Evolutionary conservation across 192 early-diverging fungal genomes (phyloP), one percentile per base, ranked within the genome.

Genomic region (Backusella liffmaniae): DNA sequence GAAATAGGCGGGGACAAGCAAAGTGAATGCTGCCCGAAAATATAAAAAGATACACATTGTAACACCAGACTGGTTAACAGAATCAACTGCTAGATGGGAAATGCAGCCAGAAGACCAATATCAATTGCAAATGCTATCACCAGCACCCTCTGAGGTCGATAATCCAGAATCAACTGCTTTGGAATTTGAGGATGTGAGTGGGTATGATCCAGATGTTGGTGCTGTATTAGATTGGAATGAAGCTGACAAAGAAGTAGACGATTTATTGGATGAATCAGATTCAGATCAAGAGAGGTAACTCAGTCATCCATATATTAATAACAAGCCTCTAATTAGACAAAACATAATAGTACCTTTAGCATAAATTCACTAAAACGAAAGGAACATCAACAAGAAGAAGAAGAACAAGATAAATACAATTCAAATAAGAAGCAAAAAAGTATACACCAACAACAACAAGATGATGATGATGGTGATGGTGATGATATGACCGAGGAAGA

Each of bases 21-120:
- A 98, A 84, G 94, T 93, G 5, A 89, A 90, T 37, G 80, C 84
- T 49, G 95, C 95, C 0, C 74, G 80, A 36, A 77, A 82, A 37
- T 79, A 81, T 42, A 75, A 68, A n/a, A 79, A 78, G 12, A 79
- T 89, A 26, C 76, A 70, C 35, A 86, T 91, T 49, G 90, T 92
- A 0, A 81, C 85, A 30, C 75, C 88, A 32, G 88, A 90, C 34
- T 93, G 90, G 89, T 83, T 97, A 21, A 79, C 87, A 18, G 89
- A 96, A 56, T 93, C 92, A 18, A 88, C 92, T 2, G 79, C 79
- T 36, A 85, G 87, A 23, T 97, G 94, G 94, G 76, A 86, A 66
- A 77, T 90, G 23, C 80, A 93, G 39, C 88, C 92, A 30, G 96
- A 97, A 79, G 74, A 81, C 0, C 39, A 77, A 4, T 96, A 96